Percentiles rank a stretch among this genome's conserved stretches.
Conservation (phyloP, 148 eudicot genomes). For the Drosera capensis region DNA sequence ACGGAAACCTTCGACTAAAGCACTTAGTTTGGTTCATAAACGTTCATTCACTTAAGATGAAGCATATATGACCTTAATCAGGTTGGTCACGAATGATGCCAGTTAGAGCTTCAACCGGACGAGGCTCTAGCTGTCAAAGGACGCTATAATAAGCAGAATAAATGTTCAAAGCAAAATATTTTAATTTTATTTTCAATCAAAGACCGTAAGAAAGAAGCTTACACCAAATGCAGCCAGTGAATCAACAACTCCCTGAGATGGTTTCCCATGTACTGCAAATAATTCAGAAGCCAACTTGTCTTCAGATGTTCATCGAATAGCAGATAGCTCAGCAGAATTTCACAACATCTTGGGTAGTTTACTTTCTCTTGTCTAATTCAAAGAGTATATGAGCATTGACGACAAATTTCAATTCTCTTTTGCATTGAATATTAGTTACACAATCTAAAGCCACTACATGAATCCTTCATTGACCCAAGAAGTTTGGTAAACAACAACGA, state of each 20-base stretch:
- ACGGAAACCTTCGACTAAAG: no score
- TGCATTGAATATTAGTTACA: no score
- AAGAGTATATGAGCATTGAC: no score
- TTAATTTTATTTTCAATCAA: neutral
- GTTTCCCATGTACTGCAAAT: conserved; percentile 71
- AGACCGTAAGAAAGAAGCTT: conserved; percentile 13
- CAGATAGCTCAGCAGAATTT: neutral
- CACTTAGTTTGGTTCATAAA: no score
- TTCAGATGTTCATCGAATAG: neutral
- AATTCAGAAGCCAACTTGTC: conserved; percentile 3
- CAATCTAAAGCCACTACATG: neutral
- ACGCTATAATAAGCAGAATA: neutral
- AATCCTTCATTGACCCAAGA: neutral
- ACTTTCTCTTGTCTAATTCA: no score
- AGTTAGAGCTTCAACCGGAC: neutral
- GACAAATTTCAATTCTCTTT: no score
- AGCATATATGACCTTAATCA: no score
- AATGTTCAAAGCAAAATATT: neutral
- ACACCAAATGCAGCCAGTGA: conserved; percentile 92
- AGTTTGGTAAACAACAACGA: neutral
- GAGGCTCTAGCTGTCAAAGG: neutral
- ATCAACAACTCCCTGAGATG: conserved; percentile 76
- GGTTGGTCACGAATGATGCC: no score
- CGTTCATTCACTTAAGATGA: no score
- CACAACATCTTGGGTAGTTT: neutral